Base-by-base conservation (phyloP, 2,329 filamentous ascomycete species). In the Grosmannia penicillata region DNA sequence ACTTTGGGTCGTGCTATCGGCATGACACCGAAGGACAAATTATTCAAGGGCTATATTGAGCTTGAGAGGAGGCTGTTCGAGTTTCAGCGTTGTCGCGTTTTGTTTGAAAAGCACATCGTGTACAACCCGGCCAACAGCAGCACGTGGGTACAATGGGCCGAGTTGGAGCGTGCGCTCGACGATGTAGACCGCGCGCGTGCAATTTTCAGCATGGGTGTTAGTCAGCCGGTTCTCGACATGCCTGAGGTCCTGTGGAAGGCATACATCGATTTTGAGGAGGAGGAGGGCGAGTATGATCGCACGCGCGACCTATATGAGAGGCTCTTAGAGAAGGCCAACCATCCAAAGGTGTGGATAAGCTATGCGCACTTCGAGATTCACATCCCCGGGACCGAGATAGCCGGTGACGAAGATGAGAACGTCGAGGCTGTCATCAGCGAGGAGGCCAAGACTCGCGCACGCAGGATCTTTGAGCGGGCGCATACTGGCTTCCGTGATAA, bases 331-430 rank as follows among this genome's bases (percentile, higher is more conserved):
- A 95, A 93, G 75, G 94, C 91, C n/a, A 80, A 91, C 53, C 91
- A 98, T 54, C 86, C 95, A 66, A 98, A 96, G 67, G 91, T 98
- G 43, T 98, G 91, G 91, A 93, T 91, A 58, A 89, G 83, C 57
- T 98, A 89, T 61, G 91, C 91, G n/a, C 83, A 93, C 57, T 96
- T 98, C 53, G 91, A 98, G 60, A 84, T 96, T 63, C 89, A 91
- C 56, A 78, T 94, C 0, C 85, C 86, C 32, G 86, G 93, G 41
- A 72, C 75, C 37, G 73, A 43, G 13, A 49, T 74, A 34, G 71
- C 72, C 30, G 77, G 68, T 10, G 62, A 60, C 4, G 61, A 64
- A 10, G 65, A 70, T 18, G 69, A 69, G 9, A 67, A 72, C 17
- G 74, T 75, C 35, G 69, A 71, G 64, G 75, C 51, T 61, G 78